These are phyloP conservation scores for Populus nigra DNA, from an alignment of 345 rosid genomes.

Conservation along the genomic window DNA sequence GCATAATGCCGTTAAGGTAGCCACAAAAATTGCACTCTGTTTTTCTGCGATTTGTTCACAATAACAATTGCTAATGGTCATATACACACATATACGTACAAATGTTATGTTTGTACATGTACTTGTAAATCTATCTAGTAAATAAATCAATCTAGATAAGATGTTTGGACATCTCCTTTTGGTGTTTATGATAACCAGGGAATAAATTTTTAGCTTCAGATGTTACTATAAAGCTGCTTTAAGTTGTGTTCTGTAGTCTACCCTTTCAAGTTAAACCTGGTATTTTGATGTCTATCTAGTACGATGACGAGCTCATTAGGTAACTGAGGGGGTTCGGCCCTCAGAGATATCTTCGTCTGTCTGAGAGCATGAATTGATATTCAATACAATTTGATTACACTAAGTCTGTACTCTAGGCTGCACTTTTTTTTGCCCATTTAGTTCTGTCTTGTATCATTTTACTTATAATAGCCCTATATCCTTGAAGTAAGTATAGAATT, in stretches of 20 bases:
- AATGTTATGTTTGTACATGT: not conserved
- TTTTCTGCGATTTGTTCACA: not conserved
- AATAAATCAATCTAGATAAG: not conserved
- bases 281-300: not conserved
- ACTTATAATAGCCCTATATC: too few relatives aligned
- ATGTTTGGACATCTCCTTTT: not conserved
- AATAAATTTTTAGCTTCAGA: not conserved
- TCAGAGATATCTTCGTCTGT: not conserved
- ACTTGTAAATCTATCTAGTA: not conserved
- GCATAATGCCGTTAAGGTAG: not conserved
- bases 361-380: not conserved
- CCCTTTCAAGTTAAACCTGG: not conserved
- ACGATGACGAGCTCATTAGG: not conserved
- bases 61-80: not conserved
- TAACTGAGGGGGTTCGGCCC: not conserved
- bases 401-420: not conserved
- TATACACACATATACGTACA: too few relatives aligned
- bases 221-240: not conserved
- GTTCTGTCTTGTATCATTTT: not conserved
- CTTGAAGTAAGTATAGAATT: not conserved
- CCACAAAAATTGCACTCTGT: not conserved
- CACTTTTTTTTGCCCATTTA: too few relatives aligned
- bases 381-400: not conserved
- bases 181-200: not conserved
- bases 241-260: not conserved